Conservation (phyloP, 1,284 basidiomycete genomes). For the Leccinum brunneo-olivaceum region DNA sequence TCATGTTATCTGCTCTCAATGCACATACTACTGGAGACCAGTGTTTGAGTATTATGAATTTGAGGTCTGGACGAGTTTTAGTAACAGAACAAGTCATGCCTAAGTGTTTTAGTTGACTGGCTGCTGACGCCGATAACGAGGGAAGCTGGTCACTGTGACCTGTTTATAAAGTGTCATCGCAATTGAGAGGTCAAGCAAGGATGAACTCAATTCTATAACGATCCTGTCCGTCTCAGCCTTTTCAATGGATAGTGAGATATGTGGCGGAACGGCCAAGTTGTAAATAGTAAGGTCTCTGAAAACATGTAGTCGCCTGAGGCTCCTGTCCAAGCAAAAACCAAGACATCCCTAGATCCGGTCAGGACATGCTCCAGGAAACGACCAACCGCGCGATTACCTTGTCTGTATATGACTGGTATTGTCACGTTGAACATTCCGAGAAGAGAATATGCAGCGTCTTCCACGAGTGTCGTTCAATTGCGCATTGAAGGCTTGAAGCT, state of each 20-base stretch:
- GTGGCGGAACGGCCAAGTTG: background rate
- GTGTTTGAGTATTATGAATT: constrained; percentile 2
- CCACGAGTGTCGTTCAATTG: too few species aligned
- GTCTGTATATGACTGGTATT: background rate
- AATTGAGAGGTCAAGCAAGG: background rate
- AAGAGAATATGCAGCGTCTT: too few species aligned
- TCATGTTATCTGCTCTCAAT: constrained; percentile 3
- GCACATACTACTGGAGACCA: background rate
- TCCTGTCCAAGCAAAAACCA: constrained; percentile 11
- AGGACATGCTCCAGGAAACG: constrained; percentile 10
- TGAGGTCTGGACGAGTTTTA: background rate
- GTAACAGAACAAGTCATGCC: constrained; percentile 5
- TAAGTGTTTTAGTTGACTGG: constrained; percentile 6
- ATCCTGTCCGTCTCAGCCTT: background rate
- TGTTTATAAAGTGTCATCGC: background rate
- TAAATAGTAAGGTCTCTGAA: constrained; percentile 8
- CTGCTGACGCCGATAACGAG: background rate
- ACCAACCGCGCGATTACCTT: constrained; percentile 8
- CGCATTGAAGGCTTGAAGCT: constrained; percentile 4
- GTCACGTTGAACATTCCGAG: too few species aligned
- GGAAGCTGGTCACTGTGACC: constrained; percentile 2
- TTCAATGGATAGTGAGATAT: constrained; percentile 3
- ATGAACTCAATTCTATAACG: background rate
- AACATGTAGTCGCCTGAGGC: background rate
- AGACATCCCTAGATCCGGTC: constrained; percentile 7